Evolutionary conservation across 2,329 filamentous ascomycete species (phyloP), one percentile per base, ranked within the genome.

Genomic region (Fusarium temperatum): DNA sequence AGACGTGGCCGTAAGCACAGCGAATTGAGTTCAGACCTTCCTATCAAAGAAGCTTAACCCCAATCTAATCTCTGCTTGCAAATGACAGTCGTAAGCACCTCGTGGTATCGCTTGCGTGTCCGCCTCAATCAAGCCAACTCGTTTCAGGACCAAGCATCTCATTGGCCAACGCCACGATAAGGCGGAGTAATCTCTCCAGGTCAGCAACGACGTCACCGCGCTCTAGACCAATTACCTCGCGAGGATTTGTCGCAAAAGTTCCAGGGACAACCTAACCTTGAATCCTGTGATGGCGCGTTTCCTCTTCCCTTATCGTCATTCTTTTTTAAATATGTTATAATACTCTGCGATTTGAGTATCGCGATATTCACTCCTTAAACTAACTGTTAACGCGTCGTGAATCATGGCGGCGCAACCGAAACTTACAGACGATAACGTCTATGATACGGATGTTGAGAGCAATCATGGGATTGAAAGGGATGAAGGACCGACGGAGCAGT

Each of bases 241-340:
- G 36, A 32, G 28, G n/a, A 28, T 44, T 62, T 50, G 55, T 56
- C 36, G 32, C 71, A 74, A 73, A 73, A 73, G 71, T 74, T 68
- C 71, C 71, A 48, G 39, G 35, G 48, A 61, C 56, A 26, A 70
- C 65, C 32, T n/a, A 54, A 61, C n/a, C 51, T 56, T 67, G 50
- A 39, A 55, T 55, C 68, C 28, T 63, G 12, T 32, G n/a, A 57
- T 57, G 28, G 39, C 57, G 22, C 51, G 44, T 14, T 41, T 68
- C 39, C 44, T 35, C 10, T 39, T 38, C 39, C 14, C 32, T 15
- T 28, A 48, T 48, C n/a, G 26, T 41, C 50, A 24, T 61, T 70
- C 44, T 30, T 72, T 59, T 39, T 11, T 11, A 13, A 32, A n/a
- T 17, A 72, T 74, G 50, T 30, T 58, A 39, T 55, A 42, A 64